A percentile compares a stretch with the other conserved stretches of the same genome.
Conservation (phyloP, 306 rosid species). For the Acacia melanoxylon region DNA sequence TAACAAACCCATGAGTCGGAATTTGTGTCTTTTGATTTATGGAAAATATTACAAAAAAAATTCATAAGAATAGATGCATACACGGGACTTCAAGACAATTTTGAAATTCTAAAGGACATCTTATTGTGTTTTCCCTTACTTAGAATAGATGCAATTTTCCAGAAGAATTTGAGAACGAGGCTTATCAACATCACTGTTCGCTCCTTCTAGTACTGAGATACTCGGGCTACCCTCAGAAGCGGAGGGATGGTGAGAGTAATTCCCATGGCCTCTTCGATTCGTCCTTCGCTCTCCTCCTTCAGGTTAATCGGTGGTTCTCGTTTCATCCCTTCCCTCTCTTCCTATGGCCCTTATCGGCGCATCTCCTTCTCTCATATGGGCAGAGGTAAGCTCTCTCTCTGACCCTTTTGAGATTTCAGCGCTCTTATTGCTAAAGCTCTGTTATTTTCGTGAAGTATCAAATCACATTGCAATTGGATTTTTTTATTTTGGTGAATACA, state of each 20-base stretch:
- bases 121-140: too few species aligned
- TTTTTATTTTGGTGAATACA: background rate
- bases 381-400: slow-evolving; percentile 38
- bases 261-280: slow-evolving; percentile 78
- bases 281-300: slow-evolving; percentile 74
- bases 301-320: slow-evolving; percentile 48
- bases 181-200: background rate
- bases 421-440: background rate
- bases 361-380: slow-evolving; percentile 49
- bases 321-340: slow-evolving; percentile 40
- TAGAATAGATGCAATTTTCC: too few species aligned
- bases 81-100: too few species aligned
- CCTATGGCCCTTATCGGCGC: slow-evolving; percentile 41
- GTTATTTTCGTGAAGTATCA: background rate
- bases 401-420: background rate
- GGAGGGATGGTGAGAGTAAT: slow-evolving; percentile 57
- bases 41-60: too few species aligned
- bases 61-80: too few species aligned
- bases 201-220: background rate
- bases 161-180: background rate
- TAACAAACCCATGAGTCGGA: too few species aligned
- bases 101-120: too few species aligned
- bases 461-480: background rate
- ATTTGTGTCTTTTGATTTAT: too few species aligned
- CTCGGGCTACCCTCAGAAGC: background rate